A percentile compares a stretch with the other conserved stretches of the same genome.
Evolutionary conservation across 768 basidiomycete species (phyloP).

Genomic region (Calocybe indica): DNA sequence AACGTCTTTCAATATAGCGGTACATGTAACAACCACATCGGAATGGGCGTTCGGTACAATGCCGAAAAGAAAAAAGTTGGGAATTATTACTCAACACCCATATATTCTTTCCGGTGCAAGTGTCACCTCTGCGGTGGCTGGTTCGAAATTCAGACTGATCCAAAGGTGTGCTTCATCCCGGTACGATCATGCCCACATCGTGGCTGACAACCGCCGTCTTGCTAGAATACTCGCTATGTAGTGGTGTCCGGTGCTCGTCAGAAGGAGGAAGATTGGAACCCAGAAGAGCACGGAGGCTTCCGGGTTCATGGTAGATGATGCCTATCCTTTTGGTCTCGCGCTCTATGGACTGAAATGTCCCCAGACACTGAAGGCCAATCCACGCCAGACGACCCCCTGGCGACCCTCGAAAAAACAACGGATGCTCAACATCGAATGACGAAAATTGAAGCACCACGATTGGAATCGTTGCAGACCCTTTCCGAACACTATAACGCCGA

Average conservation of each 20-base stretch:
- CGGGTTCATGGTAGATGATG: constrained; percentile 68
- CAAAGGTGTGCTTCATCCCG: constrained; percentile 57
- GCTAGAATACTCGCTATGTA: constrained; percentile 90
- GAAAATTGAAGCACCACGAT: constrained; percentile 71
- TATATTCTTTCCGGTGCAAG: constrained; percentile 95
- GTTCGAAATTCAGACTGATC: constrained; percentile 98
- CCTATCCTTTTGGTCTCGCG: background rate
- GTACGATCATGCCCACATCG: background rate
- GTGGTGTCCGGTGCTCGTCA: constrained; percentile 89
- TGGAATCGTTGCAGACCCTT: constrained; percentile 71
- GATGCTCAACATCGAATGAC: constrained; percentile 67
- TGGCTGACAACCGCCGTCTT: background rate
- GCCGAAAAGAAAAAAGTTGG: constrained; percentile 98
- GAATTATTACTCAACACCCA: constrained; percentile 90
- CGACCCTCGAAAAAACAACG: constrained; percentile 84
- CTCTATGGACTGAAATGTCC: constrained; percentile 8
- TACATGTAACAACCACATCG: constrained; percentile 93
- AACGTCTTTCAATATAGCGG: constrained; percentile 44
- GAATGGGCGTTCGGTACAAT: constrained; percentile 99
- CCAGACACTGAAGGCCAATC: constrained; percentile 66
- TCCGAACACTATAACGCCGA: constrained; percentile 81
- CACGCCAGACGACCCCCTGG: constrained; percentile 75
- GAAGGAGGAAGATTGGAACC: constrained; percentile 96
- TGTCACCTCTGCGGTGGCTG: constrained; percentile 94
- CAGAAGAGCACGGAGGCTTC: constrained; percentile 91